Base-by-base conservation (phyloP, 2,329 filamentous ascomycete species). In the Apiospora arundinis region DNA sequence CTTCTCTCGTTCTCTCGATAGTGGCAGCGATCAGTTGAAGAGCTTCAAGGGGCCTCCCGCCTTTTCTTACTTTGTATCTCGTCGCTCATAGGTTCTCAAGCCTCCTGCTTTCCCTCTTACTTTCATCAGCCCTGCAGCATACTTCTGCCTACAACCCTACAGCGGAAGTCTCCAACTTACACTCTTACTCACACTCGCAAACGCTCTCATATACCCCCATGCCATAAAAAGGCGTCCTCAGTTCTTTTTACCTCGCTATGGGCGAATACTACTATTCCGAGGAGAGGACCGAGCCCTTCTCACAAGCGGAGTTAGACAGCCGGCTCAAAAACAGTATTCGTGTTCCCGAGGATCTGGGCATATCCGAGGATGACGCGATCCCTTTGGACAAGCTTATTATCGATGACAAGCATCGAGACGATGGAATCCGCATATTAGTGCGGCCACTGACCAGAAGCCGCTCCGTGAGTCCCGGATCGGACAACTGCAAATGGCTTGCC, bases 281-380 rank as follows among this genome's bases (percentile, higher is more conserved):
- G 79, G 87, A 90, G 81, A 86, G 84, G 80, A 90, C 88, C 66
- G 87, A 90, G 80, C 87, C 88, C 12, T 88, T 89, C 75, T 88
- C 88, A 12, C 83, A 88, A 74, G 85, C 86, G 68, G 87, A 90
- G 78, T 84, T 89, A 73, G 84, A 88, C 68, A 80, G 84, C 37
- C 86, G 87, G 23, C 80, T 88, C 72, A 74, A 74, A 60, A 82
- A 81, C 72, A 80, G 78, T 75, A 81, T 88, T 70, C 82, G 83
- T 66, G 82, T 86, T 70, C 84, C 86, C 70, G 84, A 84, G 73
- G 76, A 80, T 21, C 77, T 83, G 73, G 78, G 80, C 66, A 78
- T 82, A 67, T 74, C 79, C 32, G 80, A 82, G 60, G 78, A 81
- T 73, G 83, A 83, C 73, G 81, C 82, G 37, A 83, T 90, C n/a